Conservation (phyloP, 106 monocot species). For the Acorus gramineus region DNA sequence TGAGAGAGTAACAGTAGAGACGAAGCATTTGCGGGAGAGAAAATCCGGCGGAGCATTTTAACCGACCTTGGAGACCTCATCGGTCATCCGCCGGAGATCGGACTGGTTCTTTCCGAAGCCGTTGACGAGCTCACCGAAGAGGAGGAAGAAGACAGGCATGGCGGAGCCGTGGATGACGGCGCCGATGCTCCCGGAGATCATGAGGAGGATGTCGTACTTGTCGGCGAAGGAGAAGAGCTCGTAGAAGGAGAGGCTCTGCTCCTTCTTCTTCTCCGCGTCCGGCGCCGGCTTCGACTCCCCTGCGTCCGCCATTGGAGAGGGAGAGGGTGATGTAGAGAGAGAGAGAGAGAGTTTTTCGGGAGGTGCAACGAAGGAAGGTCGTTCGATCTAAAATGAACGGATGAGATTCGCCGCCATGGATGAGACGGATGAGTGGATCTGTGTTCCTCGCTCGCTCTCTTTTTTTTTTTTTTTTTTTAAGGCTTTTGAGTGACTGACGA, state of each 20-base stretch:
- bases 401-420: too few species aligned
- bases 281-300: background rate
- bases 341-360: background rate
- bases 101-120: slow-evolving; percentile 97
- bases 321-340: slow-evolving; percentile 1
- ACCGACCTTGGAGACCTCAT: slow-evolving; percentile 83
- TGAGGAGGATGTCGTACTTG: slow-evolving; percentile 53
- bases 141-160: slow-evolving; percentile 97
- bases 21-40: background rate
- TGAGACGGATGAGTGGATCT: too few species aligned
- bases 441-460: too few species aligned
- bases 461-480: too few species aligned
- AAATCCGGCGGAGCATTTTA: background rate
- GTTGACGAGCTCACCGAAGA: slow-evolving; percentile 90
- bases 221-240: slow-evolving; percentile 92
- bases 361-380: too few species aligned
- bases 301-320: slow-evolving; percentile 9
- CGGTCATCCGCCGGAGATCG: slow-evolving; percentile 60
- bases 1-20: background rate
- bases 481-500: too few species aligned
- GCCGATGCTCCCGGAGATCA: slow-evolving; percentile 74
- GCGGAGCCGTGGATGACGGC: slow-evolving; percentile 87
- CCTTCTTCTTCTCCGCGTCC: slow-evolving; percentile 56
- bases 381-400: too few species aligned
- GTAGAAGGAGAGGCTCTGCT: slow-evolving; percentile 59